Base-by-base conservation (phyloP, 441 rosid genomes). In the Jatropha multifida region DNA sequence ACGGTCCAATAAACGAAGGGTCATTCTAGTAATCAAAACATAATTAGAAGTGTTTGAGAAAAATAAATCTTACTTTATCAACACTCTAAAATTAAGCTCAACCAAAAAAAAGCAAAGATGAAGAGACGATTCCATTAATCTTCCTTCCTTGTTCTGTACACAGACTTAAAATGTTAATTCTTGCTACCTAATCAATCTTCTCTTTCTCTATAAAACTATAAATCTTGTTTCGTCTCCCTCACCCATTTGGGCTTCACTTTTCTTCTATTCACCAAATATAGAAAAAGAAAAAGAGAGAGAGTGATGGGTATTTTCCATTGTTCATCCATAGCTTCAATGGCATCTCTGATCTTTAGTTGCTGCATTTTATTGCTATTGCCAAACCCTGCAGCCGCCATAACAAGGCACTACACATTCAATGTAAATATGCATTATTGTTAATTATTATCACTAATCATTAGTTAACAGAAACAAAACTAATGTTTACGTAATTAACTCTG, bases 41-140 rank as follows among this genome's bases (percentile, higher is more conserved):
- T 26, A 52, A 65, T n/a, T 48, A 26, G 69, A 69, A 37, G 0
- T 32, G 66, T 59, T 71, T 54, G 11, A 64, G 62, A 38, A 54
- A 66, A 66, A 15, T 38, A 76, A 65, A 37, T 75, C 73, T 88
- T 88, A 79, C 93, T 89, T 89, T 72, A 79, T 73, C 69, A 76
- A 51, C 90, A 89, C 90, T 87, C 89, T 82, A 89, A 83, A 89
- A 75, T 83, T 89, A 68, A 85, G 90, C 85, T 75, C 52, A 83
- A 85, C 93, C 88, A 84, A 77, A 77, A 81, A 65, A 68, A 23
- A 32, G 63, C 73, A 73, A 51, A 14, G 66, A 12, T 20, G 51
- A 40, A 26, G 76, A 71, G 60, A 68, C 81, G 68, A 78, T 75
- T 54, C 26, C 27, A 4, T 10, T 4, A 12, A 41, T 42, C 51